Evolutionary conservation across 2,329 filamentous ascomycete species (phyloP).

Genomic region (Colletotrichum sp.): DNA sequence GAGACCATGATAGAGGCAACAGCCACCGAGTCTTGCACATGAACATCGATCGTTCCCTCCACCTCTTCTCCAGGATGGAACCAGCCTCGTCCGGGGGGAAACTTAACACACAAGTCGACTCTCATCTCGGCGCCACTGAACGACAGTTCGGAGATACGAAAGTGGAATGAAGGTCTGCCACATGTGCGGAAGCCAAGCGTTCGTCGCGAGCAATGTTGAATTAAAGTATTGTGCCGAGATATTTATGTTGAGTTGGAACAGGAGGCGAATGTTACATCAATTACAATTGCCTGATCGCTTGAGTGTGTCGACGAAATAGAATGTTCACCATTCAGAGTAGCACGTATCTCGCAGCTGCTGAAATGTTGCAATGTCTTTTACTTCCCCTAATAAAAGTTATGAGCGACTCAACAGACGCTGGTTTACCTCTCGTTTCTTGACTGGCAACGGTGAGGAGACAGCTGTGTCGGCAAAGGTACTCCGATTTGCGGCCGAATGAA

Average conservation of each 20-base stretch:
- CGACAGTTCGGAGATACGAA: background rate
- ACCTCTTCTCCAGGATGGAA: background rate
- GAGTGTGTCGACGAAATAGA: background rate
- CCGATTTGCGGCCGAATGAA: background rate
- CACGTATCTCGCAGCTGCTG: background rate
- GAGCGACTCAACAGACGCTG: background rate
- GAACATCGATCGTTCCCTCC: background rate
- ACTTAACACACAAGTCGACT: background rate
- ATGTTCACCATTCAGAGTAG: background rate
- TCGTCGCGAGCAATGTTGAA: background rate
- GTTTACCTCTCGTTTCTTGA: background rate
- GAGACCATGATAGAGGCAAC: background rate
- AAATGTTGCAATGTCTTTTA: background rate
- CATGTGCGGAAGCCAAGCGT: background rate
- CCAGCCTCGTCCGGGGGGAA: background rate
- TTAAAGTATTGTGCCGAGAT: background rate
- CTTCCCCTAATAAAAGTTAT: background rate
- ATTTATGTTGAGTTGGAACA: background rate
- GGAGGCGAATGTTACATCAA: background rate
- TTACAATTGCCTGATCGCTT: background rate
- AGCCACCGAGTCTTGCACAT: background rate
- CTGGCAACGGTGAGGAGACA: background rate
- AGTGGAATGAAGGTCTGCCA: background rate
- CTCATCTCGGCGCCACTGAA: background rate
- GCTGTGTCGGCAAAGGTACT: background rate